Evolutionary conservation across 1,284 basidiomycete species (phyloP), one percentile per base, ranked within the genome.

Genomic region (Xanthoconium separans): DNA sequence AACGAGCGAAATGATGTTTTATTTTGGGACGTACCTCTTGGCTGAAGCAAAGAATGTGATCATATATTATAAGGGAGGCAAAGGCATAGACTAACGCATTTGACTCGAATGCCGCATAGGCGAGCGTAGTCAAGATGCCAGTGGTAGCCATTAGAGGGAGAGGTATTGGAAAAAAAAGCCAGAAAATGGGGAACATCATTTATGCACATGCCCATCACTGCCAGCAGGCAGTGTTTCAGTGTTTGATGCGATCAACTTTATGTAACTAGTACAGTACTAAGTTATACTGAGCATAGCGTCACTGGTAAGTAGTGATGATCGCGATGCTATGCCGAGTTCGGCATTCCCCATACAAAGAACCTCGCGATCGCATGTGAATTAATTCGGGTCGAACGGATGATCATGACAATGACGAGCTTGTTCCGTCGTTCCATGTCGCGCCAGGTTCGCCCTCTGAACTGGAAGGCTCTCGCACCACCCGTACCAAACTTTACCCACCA

Each of bases 401-500:
- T n/a, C n/a, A n/a, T n/a, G 12, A 36, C 7, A 15, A 51, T 42
- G 52, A 39, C 42, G 29, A 12, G 39, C 12, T 30, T 11, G 7
- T 18, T 24, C 10, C 48, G 53, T 16, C 62, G 68, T 4, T 47
- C 44, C 42, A 70, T 70, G 65, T 65, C 65, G 2, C 50, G 48
- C 9, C 42, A 40, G 6, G 39, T 47, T 24, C 66, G 70, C 41
- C 63, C 68, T 3, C 43, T 46, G 12, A 56, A 63, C 52, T 68
- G 66, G 66, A 68, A 68, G 58, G 30, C 65, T 1, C 51, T 63
- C 49, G 65, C 66, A 6, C 65, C 66, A 1, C 61, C 58, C 11
- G 39, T 68, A 22, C 57, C 58, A 22, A 68, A 70, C 44, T 66
- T 68, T 44, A 54, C 37, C 0, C 31, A 47, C 24, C 66, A 68